A percentile compares a stretch with the other conserved stretches of the same genome.
Conservation (phyloP, 2,329 filamentous ascomycete species). For the Bipolaris sorokiniana region DNA sequence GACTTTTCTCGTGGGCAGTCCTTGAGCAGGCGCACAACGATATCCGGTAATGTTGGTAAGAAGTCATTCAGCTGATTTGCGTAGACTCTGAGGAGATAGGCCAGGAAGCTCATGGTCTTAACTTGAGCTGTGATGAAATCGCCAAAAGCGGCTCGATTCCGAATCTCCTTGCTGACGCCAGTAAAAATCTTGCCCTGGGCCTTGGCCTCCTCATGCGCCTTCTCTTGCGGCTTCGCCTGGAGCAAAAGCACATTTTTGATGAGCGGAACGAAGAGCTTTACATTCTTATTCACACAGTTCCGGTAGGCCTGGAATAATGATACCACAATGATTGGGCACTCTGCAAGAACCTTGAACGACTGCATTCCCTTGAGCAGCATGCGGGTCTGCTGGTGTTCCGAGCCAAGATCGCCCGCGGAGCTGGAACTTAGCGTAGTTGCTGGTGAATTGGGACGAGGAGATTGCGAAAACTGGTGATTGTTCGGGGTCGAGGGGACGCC, state of each 20-base stretch:
- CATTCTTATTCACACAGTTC: slow-evolving; percentile 77
- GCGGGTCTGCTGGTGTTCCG: slow-evolving; percentile 81
- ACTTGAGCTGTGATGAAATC: slow-evolving; percentile 98
- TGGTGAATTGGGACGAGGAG: slow-evolving; percentile 87
- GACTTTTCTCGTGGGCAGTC: slow-evolving; percentile 97
- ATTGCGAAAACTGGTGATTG: slow-evolving; percentile 74
- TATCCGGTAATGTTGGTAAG: slow-evolving; percentile 79
- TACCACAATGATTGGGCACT: slow-evolving; percentile 98
- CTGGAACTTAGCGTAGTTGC: slow-evolving; percentile 81
- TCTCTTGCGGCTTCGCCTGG: slow-evolving; percentile 91
- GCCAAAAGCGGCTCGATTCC: slow-evolving; percentile 90
- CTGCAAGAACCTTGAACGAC: slow-evolving; percentile 96
- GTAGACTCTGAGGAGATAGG: slow-evolving; percentile 88
- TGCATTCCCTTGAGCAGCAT: slow-evolving; percentile 92
- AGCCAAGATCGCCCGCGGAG: slow-evolving; percentile 72
- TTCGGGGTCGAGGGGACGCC: slow-evolving; percentile 68
- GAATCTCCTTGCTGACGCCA: slow-evolving; percentile 90
- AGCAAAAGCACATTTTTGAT: slow-evolving; percentile 90
- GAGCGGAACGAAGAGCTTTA: slow-evolving; percentile 88
- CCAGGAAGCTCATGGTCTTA: slow-evolving; percentile 98
- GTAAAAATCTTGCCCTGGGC: slow-evolving; percentile 83
- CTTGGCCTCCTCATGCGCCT: slow-evolving; percentile 84
- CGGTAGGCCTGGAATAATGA: slow-evolving; percentile 97
- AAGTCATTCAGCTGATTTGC: slow-evolving; percentile 88
- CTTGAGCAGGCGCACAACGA: slow-evolving; percentile 87